Evolutionary conservation across 768 basidiomycete species (phyloP).

Genomic region (Leccinum pellstonianum): DNA sequence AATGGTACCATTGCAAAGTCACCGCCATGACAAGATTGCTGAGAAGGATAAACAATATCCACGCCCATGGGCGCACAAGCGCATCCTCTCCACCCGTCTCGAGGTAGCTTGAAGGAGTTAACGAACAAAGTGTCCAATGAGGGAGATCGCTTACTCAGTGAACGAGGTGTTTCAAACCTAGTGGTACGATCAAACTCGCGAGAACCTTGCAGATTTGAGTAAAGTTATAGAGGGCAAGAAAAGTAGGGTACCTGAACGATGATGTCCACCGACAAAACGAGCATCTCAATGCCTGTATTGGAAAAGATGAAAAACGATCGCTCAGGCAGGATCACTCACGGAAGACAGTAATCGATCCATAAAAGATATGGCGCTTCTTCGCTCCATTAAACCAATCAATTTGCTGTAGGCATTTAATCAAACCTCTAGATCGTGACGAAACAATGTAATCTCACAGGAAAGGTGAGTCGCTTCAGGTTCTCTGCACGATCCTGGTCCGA

Average conservation of each 20-base stretch:
- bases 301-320: not conserved
- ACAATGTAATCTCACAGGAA: not conserved
- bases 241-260: not conserved
- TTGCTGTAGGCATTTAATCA: not conserved
- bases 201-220: not conserved
- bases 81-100: not conserved
- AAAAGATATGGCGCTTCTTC: slow-evolving; percentile 4
- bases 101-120: not conserved
- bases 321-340: not conserved
- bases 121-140: not conserved
- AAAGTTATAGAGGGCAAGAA: not conserved
- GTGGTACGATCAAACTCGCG: not conserved
- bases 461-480: not conserved
- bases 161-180: slow-evolving; percentile 1
- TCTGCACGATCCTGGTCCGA: slow-evolving; percentile 2
- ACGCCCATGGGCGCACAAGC: slow-evolving; percentile 1
- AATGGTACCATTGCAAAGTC: not conserved
- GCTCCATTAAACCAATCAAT: slow-evolving; percentile 2
- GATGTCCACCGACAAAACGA: not conserved
- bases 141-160: not conserved
- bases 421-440: not conserved
- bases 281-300: not conserved
- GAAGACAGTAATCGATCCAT: slow-evolving; percentile 3
- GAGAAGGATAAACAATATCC: slow-evolving; percentile 1
- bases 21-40: not conserved